phyloP scores from a whole-genome alignment of 495 filamentous ascomycete genomes.

The Aspergillus sparsus region DNA sequence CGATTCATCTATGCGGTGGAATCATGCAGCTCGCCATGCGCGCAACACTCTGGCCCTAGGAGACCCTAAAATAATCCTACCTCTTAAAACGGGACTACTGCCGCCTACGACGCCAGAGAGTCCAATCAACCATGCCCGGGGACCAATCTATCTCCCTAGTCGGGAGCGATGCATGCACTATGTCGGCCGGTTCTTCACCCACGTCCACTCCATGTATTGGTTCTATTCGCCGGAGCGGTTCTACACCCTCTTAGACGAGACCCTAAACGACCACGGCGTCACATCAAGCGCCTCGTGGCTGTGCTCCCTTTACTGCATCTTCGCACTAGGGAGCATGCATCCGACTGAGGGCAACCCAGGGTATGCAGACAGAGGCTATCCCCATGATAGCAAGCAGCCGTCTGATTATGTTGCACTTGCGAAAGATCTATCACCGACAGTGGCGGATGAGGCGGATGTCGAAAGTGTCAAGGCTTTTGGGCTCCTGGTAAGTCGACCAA shows the following conservation, averaged over 20 bases:
- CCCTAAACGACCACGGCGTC: not conserved
- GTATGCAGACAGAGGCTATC: not conserved
- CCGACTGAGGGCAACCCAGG: not conserved
- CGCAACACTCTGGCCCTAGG: not conserved
- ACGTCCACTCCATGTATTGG: constrained; percentile 5
- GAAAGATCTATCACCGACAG: not conserved
- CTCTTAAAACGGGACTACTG: not conserved
- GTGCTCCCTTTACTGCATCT: not conserved
- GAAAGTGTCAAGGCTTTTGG: constrained; percentile 5
- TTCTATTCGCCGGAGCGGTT: constrained; percentile 4
- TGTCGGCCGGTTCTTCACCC: constrained; percentile 3
- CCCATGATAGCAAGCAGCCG: not conserved
- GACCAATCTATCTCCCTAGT: not conserved
- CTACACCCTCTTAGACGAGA: not conserved
- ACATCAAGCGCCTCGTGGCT: not conserved
- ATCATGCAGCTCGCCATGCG: not conserved
- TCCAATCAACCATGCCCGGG: not conserved
- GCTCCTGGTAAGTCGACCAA: not conserved
- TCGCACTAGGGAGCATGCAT: not conserved
- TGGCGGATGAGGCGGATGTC: not conserved
- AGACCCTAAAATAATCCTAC: constrained; percentile 1
- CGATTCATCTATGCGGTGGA: constrained; percentile 4
- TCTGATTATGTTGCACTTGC: not conserved
- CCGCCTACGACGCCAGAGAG: not conserved
- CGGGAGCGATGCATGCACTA: constrained; percentile 5